Base-by-base conservation (phyloP, 2,329 filamentous ascomycete genomes). In the Colletotrichum sp. region DNA sequence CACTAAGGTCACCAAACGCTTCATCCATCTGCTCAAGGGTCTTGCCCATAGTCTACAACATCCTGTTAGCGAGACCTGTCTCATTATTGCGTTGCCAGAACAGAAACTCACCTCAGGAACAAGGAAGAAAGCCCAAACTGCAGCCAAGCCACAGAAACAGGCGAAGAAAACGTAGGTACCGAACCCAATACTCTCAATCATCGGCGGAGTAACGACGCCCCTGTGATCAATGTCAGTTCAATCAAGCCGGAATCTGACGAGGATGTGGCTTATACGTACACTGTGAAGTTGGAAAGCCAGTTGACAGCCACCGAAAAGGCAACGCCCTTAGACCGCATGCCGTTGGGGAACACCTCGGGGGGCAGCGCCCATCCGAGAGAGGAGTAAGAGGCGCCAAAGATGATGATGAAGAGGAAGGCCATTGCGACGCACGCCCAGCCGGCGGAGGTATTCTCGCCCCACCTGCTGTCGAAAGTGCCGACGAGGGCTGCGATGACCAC, bases 131-230 rank as follows among this genome's bases (percentile, higher is more conserved):
- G 88, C 88, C 84, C 89, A 92, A 0, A 87, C 72, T 5, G 87
- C 82, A 1, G 87, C 86, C 8, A 90, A 78, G 1, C 88, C 78
- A 77, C 88, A 90, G 77, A 91, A 90, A 5, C 86, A 83, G 1
- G 88, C 89, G 77, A 93, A 93, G 85, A 93, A 93, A 61, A 92
- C 86, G 77, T 92, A 93, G 0, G 86, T 86, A 1, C 87, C 86
- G 75, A 83, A 88, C 1, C 84, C 84, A 0, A 88, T 89, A 57
- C 88, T 86, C 71, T 89, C 83, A 8, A 92, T 85, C 61, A 92
- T 86, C 1, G 89, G 88, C 0, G 90, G 91, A 0, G 89, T 91
- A n/a, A 90, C 89, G 79, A 77, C 63, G 8, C 71, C 75, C 6
- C 44, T 52, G 12, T 52, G 0, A 8, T n/a, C n/a, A 8, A 22